Evolutionary conservation across 2,329 filamentous ascomycete genomes (phyloP).

Genomic region (Arthroderma sp.): DNA sequence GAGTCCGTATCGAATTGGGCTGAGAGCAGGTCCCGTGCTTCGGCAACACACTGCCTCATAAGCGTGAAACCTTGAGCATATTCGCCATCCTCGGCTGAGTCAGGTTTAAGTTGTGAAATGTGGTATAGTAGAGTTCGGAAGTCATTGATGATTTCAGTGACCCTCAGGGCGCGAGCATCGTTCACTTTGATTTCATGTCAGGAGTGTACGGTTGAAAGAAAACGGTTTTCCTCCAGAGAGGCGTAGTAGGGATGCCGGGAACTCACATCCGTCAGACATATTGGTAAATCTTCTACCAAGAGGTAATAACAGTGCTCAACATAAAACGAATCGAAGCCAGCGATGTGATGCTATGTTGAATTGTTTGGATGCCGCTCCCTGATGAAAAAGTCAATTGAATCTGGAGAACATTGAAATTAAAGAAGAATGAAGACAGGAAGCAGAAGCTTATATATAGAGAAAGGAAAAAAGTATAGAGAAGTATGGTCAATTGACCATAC

Average conservation of each 20-base stretch:
- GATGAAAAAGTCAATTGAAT: background rate
- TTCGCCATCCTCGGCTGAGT: constrained; percentile 41
- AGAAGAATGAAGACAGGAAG: no score
- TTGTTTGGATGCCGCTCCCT: background rate
- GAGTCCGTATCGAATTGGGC: constrained; percentile 38
- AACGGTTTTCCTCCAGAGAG: no score
- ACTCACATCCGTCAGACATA: constrained; percentile 47
- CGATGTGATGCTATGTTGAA: background rate
- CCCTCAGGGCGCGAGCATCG: constrained; percentile 47
- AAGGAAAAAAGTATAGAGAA: background rate
- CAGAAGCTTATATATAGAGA: background rate
- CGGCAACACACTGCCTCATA: constrained; percentile 41
- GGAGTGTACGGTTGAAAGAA: background rate
- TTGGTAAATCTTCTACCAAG: constrained; percentile 6
- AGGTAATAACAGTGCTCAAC: constrained; percentile 1
- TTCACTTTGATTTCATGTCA: constrained; percentile 37
- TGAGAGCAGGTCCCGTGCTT: constrained; percentile 42
- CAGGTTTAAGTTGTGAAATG: constrained; percentile 41
- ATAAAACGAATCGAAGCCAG: constrained; percentile 7
- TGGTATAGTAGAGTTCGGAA: constrained; percentile 49
- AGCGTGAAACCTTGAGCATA: constrained; percentile 47
- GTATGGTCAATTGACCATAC: constrained; percentile 1
- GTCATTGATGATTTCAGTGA: constrained; percentile 52
- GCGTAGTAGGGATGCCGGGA: background rate
- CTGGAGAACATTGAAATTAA: background rate